Base-by-base conservation (phyloP, 2,329 filamentous ascomycete genomes). In the Emericellopsis cladophorae region DNA sequence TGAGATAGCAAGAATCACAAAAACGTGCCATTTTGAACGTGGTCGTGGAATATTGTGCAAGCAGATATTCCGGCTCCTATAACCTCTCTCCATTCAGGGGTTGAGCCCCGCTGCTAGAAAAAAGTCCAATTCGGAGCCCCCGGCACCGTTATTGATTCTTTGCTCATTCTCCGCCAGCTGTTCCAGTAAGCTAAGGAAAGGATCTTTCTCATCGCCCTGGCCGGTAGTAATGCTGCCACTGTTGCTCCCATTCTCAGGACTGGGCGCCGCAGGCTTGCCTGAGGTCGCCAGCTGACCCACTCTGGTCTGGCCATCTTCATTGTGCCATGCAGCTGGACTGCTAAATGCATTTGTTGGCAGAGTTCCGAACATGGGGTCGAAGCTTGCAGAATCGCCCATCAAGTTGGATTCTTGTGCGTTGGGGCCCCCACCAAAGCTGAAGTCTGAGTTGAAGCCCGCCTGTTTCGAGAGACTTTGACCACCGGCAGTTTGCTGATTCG, bases 131-230 rank as follows among this genome's bases (percentile, higher is more conserved):
- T 90, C 84, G 48, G 73, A 81, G 11, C 81, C 81, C 9, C 79
- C 74, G 18, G 18, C 18, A 0, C 80, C 83, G 40, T 74, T 67
- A 34, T 69, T 68, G 40, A 60, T 53, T 18, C 57, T 55, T 41
- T 83, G 74, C 58, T 90, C 84, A 51, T 86, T 88, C 58, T 92
- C 84, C 0, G 84, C 85, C 44, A 92, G 67, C 60, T 92, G 84
- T 56, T 92, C 85, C 31, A 92, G 63, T 34, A 92, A 61, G 45
- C 76, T 84, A 33, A 92, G 59, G 53, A 93, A 92, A 0, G 85
- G 84, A 53, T 92, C 86, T 50, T 84, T 88, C 48, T 90, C 84
- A 16, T 79, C 72, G 3, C 64, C 66, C 18, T 21, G 18, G 3
- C 64, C 55, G 0, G 58, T 65, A 2, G 68, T 69, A 1, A 66